phyloP scores from a whole-genome alignment of 139 green algal species.

The Chlorella sorokiniana region DNA sequence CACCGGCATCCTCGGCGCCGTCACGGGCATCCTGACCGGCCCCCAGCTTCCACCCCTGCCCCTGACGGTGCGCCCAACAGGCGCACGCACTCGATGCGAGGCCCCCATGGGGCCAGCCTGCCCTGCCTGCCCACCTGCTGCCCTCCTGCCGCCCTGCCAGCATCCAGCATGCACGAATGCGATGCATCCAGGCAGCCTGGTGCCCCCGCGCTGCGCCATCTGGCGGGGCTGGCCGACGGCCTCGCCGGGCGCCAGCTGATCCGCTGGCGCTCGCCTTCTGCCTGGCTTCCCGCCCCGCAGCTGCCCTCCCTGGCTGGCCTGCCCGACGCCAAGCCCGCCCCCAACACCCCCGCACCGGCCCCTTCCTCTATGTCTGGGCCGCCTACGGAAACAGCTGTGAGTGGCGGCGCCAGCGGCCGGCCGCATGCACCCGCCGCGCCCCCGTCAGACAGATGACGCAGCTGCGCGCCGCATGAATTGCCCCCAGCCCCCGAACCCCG shows the following conservation, averaged over 20 bases:
- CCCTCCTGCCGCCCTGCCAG: background rate
- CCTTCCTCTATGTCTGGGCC: background rate
- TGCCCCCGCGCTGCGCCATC: too few relatives aligned
- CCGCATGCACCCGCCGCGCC: too few relatives aligned
- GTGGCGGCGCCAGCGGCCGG: background rate
- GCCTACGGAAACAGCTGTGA: background rate
- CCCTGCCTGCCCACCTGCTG: too few relatives aligned
- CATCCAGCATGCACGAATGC: background rate
- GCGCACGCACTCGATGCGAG: too few relatives aligned
- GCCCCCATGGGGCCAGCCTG: too few relatives aligned
- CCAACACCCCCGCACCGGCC: background rate
- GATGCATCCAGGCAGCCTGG: too few relatives aligned
- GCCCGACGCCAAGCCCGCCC: background rate
- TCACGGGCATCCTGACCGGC: background rate
- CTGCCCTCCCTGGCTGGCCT: background rate
- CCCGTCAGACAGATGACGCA: too few relatives aligned
- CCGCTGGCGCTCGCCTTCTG: background rate
- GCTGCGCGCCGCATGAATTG: too few relatives aligned
- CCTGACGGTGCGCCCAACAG: background rate
- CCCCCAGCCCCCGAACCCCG: too few relatives aligned
- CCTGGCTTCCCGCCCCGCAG: too few relatives aligned
- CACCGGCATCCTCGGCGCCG: background rate
- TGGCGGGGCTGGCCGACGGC: too few relatives aligned
- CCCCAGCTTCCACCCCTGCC: background rate
- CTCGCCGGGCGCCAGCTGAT: background rate